Conservation (phyloP, 1,284 basidiomycete species). For the Leccinum huronense region DNA sequence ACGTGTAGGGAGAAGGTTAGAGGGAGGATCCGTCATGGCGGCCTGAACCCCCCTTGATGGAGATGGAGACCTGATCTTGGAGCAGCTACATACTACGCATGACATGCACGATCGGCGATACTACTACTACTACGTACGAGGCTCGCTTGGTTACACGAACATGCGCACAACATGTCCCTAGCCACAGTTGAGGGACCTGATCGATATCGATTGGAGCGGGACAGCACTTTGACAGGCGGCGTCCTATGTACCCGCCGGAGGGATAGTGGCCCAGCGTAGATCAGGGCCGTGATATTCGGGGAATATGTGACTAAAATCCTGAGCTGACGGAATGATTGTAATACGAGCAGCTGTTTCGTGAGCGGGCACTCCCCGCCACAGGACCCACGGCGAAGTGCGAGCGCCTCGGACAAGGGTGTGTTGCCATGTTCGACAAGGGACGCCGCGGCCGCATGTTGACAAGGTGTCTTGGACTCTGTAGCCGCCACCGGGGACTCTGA, state of each 20-base stretch:
- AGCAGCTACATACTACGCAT: not conserved
- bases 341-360: not conserved
- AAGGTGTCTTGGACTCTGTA: constrained; percentile 7
- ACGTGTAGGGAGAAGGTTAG: constrained; percentile 17
- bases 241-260: constrained; percentile 7
- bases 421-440: constrained; percentile 12
- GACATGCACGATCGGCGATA: constrained; percentile 1
- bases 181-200: not conserved
- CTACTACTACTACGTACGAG: not conserved
- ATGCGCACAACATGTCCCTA: not conserved
- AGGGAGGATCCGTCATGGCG: constrained; percentile 13
- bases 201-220: not conserved
- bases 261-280: constrained; percentile 9
- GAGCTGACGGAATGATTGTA: not conserved
- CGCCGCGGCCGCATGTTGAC: constrained; percentile 21
- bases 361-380: not conserved
- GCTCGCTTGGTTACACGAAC: not conserved
- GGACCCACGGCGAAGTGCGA: not conserved
- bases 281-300: constrained; percentile 21
- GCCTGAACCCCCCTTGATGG: not conserved
- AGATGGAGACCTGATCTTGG: not conserved
- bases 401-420: constrained; percentile 22
- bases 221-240: constrained; percentile 2
- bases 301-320: constrained; percentile 5
- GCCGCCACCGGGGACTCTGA: constrained; percentile 2